Base-by-base conservation (phyloP, 2,329 filamentous ascomycete genomes). In the Fusarium neocosmosporiellum region DNA sequence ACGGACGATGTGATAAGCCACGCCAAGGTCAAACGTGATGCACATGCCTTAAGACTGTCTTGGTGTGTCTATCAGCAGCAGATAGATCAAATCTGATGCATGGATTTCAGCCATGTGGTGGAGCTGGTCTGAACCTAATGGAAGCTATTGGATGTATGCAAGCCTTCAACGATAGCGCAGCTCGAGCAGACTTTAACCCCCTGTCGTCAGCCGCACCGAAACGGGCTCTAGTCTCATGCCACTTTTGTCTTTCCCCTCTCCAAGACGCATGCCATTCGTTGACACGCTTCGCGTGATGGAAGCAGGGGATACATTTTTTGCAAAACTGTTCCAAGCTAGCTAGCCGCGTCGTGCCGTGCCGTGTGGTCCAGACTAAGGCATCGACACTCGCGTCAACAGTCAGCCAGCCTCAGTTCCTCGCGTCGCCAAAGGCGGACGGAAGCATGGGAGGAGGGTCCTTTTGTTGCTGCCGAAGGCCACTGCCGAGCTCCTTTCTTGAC, bases 161-260 rank as follows among this genome's bases (percentile, higher is more conserved):
- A 53, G 59, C 59, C 41, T 36, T 24, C 9, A 22, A 37, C 59
- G 34, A 61, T 53, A 61, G 29, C 27, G 14, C 27, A 33, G 27
- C 27, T 27, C 41, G 5, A 46, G 41, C 41, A 46, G 27, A 59
- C 41, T 27, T 46, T n/a, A 20, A 60, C 37, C 58, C 58, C 58
- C 58, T 16, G 29, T n/a, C 43, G 41, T 61, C 59, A 61, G 59
- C 59, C 55, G 55, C 55, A 59, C 57, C 39, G 57, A 59, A 31
- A 43, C 24, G 57, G 57, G 57, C n/a, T 59, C 31, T 59, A 59
- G 57, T 9, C 18, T 11, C 31, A 53, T 48, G 59, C 43, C 59
- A 53, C 59, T 61, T 33, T 37, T 18, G 59, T 5, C 10, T 31
- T 39, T 61, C 59, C 41, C 59, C 59, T 61, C 59, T 34, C 22